phyloP scores from a whole-genome alignment of 495 filamentous ascomycete genomes.

The Talaromyces liani region DNA sequence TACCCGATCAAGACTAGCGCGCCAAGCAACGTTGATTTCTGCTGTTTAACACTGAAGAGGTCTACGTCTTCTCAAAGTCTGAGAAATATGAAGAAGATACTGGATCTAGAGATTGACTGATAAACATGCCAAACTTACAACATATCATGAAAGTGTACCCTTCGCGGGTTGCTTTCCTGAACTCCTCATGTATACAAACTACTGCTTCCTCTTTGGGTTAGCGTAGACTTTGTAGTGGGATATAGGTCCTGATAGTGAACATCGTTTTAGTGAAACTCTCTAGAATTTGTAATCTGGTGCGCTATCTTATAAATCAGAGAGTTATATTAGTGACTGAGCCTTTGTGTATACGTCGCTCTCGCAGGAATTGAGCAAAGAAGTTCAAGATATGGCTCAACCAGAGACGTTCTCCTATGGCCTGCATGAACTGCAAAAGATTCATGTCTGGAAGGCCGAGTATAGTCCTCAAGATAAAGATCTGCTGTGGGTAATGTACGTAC shows the following conservation, averaged over 20 bases:
- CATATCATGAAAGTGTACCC: background rate
- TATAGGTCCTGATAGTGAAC: background rate
- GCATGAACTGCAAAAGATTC: conserved; percentile 7
- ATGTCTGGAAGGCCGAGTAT: background rate
- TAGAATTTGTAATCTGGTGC: background rate
- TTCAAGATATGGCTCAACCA: background rate
- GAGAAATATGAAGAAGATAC: background rate
- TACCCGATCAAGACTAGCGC: conserved; percentile 18
- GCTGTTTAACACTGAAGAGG: background rate
- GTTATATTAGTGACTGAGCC: background rate
- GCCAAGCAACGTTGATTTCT: conserved; percentile 14
- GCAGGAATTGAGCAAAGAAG: background rate
- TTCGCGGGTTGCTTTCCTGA: background rate
- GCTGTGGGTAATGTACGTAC: conserved; percentile 41
- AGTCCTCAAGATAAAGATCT: conserved; percentile 13
- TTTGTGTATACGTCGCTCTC: background rate
- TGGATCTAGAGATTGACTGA: background rate
- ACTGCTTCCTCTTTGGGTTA: background rate
- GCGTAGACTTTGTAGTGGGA: background rate
- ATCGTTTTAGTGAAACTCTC: background rate
- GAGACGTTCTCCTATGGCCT: conserved; percentile 7
- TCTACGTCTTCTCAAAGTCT: no score
- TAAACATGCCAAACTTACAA: background rate
- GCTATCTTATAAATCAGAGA: background rate
- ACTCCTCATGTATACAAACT: background rate